phyloP scores from a whole-genome alignment of 306 rosid species.

The Ormosia semicastrata region DNA sequence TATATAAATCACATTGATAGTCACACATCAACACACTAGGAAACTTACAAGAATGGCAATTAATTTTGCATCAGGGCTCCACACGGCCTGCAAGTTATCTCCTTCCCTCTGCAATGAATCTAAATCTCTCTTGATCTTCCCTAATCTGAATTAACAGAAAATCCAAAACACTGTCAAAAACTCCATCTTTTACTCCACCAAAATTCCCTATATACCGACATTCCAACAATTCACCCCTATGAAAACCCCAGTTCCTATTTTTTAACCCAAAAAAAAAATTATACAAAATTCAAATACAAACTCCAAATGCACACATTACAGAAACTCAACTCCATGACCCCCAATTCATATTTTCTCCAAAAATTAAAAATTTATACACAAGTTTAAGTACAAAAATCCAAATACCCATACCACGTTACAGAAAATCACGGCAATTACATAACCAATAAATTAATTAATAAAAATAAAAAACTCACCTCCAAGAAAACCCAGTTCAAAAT shows the following conservation, averaged over 20 bases:
- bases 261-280: too few relatives aligned
- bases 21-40: too few relatives aligned
- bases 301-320: slow-evolving; percentile 22
- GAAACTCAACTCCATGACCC: slow-evolving; percentile 6
- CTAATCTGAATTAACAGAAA: slow-evolving; percentile 56
- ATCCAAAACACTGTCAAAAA: slow-evolving; percentile 39
- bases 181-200: slow-evolving; percentile 1
- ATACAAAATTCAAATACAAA: slow-evolving; percentile 13
- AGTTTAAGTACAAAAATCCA: neutral
- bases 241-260: slow-evolving; percentile 22
- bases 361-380: neutral
- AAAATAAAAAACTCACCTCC: too few relatives aligned
- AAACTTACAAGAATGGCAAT: too few relatives aligned
- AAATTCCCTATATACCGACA: too few relatives aligned
- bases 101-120: too few relatives aligned
- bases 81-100: too few relatives aligned
- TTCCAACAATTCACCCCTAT: slow-evolving; percentile 12
- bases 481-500: neutral
- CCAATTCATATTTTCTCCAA: neutral
- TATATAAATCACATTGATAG: too few relatives aligned
- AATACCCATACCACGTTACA: neutral
- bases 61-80: too few relatives aligned
- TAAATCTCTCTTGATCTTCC: too few relatives aligned
- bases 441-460: too few relatives aligned
- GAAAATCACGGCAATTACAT: neutral